Evolutionary conservation across 495 filamentous ascomycete species (phyloP), one percentile per base, ranked within the genome.

Genomic region (Hypoxylon trugodes): DNA sequence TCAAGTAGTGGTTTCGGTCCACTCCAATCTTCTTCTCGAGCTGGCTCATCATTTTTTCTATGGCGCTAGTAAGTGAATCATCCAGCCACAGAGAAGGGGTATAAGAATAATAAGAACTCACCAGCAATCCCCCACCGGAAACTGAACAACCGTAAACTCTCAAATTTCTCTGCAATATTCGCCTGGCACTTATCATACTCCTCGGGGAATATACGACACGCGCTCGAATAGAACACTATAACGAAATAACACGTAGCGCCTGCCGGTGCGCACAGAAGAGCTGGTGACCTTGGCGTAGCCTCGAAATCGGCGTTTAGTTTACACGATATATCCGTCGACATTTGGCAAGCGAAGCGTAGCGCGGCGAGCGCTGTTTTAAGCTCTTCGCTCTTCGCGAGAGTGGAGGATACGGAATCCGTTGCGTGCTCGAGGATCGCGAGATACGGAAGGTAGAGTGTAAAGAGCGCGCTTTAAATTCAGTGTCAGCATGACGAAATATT

Each of bases 51-150:
- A 73, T 73, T 13, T 54, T 70, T 37, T 73, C 70, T 73, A 35
- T 8, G 19, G 9, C 2, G 12, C 4, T 35, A 7, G 38, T 48
- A 2, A 41, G 15, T 37, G n/a, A 37, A 37, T 37, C 33, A 51
- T 15, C 26, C 1, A 1, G 18, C 42, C 42, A n/a, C 4, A 45
- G 26, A 48, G 33, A 49, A 50, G 9, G 15, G 9, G 42, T 16
- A 22, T 10, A 46, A 16, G 2, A 1, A 48, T 1, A 37, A 2
- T n/a, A 30, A 36, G 3, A 58, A 69, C 66, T 41, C 52, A 73
- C 70, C 70, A 22, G 70, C 70, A 26, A 73, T 68, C 16, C 70
- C 70, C 70, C 70, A 73, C 6, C 70, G 53, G 13, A 68, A 73
- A 38, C 70, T 70, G 21, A 73, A 73, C 24, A 73, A 24, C 49